Evolutionary conservation across 768 basidiomycete genomes (phyloP).

Genomic region (Lyophyllum semitale): DNA sequence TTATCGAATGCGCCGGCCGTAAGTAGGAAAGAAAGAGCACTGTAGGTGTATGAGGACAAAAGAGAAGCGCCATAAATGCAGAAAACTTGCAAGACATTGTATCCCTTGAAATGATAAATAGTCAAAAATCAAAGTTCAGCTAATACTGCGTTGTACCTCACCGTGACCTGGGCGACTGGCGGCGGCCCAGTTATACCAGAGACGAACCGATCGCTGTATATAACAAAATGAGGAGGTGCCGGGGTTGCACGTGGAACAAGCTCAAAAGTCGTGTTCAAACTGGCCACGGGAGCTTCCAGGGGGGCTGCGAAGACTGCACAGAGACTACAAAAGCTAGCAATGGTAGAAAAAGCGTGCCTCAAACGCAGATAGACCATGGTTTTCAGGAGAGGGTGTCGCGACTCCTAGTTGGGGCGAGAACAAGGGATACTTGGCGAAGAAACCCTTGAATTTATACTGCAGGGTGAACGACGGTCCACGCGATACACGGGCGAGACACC

Average conservation of each 20-base stretch:
- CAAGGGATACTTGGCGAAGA: not conserved
- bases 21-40: constrained; percentile 43
- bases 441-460: not conserved
- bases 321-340: not conserved
- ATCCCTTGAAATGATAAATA: not conserved
- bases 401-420: not conserved
- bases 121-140: not conserved
- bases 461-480: not conserved
- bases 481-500: not conserved
- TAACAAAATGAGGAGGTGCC: constrained; percentile 1
- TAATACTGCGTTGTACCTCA: not conserved
- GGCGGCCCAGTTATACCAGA: constrained; percentile 8
- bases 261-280: not conserved
- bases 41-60: not conserved
- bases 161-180: not conserved
- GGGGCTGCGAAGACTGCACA: not conserved
- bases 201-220: constrained; percentile 6
- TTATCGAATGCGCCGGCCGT: constrained; percentile 41
- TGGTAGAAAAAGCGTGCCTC: not conserved
- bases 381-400: constrained; percentile 8
- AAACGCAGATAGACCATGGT: constrained; percentile 5
- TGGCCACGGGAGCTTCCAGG: not conserved
- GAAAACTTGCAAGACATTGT: constrained; percentile 3
- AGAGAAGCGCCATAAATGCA: not conserved
- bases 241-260: constrained; percentile 2